Conservation (phyloP, 2,329 filamentous ascomycete species). For the Emmonsia crescens region DNA sequence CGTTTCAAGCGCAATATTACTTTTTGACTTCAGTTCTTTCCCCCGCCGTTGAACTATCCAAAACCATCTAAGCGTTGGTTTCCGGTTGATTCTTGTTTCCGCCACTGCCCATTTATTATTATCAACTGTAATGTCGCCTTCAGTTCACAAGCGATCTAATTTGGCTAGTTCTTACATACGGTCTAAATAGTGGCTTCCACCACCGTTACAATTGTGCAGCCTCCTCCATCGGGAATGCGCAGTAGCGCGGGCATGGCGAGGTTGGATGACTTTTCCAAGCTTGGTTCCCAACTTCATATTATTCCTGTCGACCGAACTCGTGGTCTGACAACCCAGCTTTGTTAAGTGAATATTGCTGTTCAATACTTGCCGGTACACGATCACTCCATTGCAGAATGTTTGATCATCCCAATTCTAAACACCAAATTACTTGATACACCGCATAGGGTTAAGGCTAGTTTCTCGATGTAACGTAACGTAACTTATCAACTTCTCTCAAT, state of each 20-base stretch:
- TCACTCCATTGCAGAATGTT: background rate
- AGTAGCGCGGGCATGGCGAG: background rate
- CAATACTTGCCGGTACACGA: background rate
- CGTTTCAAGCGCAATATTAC: background rate
- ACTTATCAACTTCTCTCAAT: background rate
- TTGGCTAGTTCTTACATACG: background rate
- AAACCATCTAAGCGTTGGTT: background rate
- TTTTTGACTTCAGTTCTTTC: background rate
- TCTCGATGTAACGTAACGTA: background rate
- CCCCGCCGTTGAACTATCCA: background rate
- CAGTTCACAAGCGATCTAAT: background rate
- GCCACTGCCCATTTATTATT: too few relatives aligned
- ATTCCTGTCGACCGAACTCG: background rate
- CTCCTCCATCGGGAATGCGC: background rate
- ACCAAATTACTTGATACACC: background rate
- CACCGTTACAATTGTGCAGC: background rate
- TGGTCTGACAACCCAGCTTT: background rate
- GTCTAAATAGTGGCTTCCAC: background rate
- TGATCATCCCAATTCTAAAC: background rate
- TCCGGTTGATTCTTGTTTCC: background rate
- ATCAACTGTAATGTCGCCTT: background rate
- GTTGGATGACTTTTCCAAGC: background rate
- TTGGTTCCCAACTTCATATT: background rate
- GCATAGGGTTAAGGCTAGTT: background rate
- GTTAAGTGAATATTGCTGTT: background rate